Base-by-base conservation (phyloP, 2,329 filamentous ascomycete species). In the Hypoxylon sp. region DNA sequence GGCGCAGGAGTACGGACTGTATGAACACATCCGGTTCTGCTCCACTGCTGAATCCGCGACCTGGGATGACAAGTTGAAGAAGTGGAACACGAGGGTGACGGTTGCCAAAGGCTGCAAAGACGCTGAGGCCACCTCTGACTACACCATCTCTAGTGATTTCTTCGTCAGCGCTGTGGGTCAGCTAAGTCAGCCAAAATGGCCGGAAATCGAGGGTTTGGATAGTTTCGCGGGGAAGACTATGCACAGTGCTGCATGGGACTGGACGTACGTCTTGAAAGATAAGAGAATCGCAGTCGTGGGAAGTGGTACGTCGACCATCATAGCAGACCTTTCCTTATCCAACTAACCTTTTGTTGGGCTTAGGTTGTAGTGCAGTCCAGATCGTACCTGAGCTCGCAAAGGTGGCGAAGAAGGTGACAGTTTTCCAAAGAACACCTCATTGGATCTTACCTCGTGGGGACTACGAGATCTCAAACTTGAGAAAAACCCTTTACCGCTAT, bases 401-500 rank as follows among this genome's bases (percentile, higher is more conserved):
- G 22, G 10, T 24, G 11, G 44, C 44, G n/a, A 24, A 19, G 17
- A 19, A 19, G 22, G 44, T 48, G 11, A 24, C 22, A 19, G 44
- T 48, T n/a, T 48, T 48, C 19, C 44, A 48, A 48, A 19, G 44
- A 19, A 22, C 14, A 24, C 44, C 44, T 10, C n/a, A 48, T 48
- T 48, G 44, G 44, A 48, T 48, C 44, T 14, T 48, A 19, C 44
- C 44, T 11, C 44, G 44, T 11, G n/a, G 22, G 19, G 44, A 48
- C n/a, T 22, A 48, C 22, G n/a, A 48, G 44, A 19, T 19, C 19
- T 17, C n/a, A 19, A 26, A 26, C 5, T 26, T 26, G 44, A 48
- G n/a, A 9, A 11, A n/a, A 24, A 5, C n/a, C 44, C n/a, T 48
- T 10, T 48, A 48, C 19, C 44, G 44, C 14, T 22, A 17, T 48